These are phyloP conservation scores for Meyerozyma carpophila DNA, from an alignment of 1,139 yeast genomes.

Conservation along the genomic window DNA sequence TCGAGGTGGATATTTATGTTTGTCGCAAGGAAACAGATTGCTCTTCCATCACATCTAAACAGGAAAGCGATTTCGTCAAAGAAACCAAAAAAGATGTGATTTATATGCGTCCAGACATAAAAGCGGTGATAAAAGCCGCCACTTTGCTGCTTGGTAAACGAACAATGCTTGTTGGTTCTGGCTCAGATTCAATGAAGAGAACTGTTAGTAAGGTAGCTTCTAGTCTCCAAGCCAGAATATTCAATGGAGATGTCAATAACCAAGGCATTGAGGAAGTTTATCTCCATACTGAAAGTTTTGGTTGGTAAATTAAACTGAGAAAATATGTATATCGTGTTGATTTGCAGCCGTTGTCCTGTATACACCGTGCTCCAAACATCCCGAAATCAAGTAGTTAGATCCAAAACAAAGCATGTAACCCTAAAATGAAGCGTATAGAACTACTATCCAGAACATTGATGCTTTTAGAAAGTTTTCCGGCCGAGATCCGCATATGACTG, in stretches of 20 bases:
- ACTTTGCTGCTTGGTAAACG: conserved; percentile 21
- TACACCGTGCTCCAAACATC: no score
- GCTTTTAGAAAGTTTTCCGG: no score
- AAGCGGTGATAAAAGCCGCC: neutral
- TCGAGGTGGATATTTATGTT: conserved; percentile 26
- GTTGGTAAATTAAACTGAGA: conserved; percentile 28
- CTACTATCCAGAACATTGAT: no score
- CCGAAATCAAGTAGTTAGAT: no score
- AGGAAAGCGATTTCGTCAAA: no score
- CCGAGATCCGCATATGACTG: no score
- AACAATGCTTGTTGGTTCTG: conserved; percentile 48
- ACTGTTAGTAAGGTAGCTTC: conserved; percentile 42
- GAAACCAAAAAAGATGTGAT: neutral
- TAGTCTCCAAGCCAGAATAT: conserved; percentile 24
- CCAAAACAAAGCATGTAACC: no score
- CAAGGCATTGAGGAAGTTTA: conserved; percentile 43
- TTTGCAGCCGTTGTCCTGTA: no score
- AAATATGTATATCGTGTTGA: no score
- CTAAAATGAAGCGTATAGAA: no score
- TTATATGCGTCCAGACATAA: neutral
- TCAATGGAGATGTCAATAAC: conserved; percentile 22
- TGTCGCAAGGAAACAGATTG: neutral
- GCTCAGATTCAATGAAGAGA: conserved; percentile 40
- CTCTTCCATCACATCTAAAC: no score
- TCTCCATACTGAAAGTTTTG: conserved; percentile 55